Evolutionary conservation across 148 eudicot genomes (phyloP), one percentile per base, ranked within the genome.

Genomic region (Fallopia convolvulus): DNA sequence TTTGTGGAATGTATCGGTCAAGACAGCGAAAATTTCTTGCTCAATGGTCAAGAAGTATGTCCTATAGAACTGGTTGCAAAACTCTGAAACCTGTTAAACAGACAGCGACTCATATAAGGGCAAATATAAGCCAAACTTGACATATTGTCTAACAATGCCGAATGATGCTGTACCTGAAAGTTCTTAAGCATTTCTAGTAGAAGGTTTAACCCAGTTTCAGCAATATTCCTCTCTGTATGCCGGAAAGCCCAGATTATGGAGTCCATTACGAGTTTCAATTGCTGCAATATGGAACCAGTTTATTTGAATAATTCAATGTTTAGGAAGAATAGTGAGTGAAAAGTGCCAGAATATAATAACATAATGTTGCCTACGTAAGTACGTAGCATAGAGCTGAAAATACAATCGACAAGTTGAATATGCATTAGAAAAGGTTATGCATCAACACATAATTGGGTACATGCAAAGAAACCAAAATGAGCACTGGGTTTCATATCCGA

Each of bases 201-300:
- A 79, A 96, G 98, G 81, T 85, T 96, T 30, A 96, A 86, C 79
- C 99, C 99, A 77, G 98, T 96, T 87, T 96, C 98, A 26, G 99
- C 98, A 81, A 96, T 93, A 81, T 96, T 96, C 81, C 98, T 81
- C 79, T 96, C 99, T 47, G 99, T 96, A 78, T 96, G 99, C 74
- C 99, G 98, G 81, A 96, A 96, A 70, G 99, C 99, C 99, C 99
- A 96, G 75, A 93, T 91, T 46, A 96, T 93, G 12, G 99, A 96
- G 85, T 96, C 97, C 98, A 91, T 96, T 33, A 96, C 98, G 84
- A 93, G 94, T 80, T 96, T 93, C 82, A 96, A 80, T 90, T 96
- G 99, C 98, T 95, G 89, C 20, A 73, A 46, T 26, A 42, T 12
- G 17, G 6, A 23, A 15, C 55, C 72, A 68, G 5, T 68, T 68